These are phyloP conservation scores for Fusarium sacchari DNA, from an alignment of 2,329 filamentous ascomycete genomes.

Conservation along the genomic window DNA sequence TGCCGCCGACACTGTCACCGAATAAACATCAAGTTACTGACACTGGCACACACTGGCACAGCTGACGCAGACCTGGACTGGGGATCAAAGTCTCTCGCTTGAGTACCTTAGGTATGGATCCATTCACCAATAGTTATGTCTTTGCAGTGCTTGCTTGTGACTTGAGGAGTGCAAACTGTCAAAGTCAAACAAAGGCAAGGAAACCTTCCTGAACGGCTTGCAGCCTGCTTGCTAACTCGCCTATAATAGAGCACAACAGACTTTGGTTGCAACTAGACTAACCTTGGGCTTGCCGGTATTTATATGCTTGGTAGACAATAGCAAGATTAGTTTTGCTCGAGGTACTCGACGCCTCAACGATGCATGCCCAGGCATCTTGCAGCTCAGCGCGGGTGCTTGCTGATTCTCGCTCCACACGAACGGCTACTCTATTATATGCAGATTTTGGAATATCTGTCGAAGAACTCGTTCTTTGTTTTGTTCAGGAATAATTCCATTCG, in stretches of 20 bases:
- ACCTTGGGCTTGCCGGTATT: background rate
- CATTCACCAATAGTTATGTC: background rate
- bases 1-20: background rate
- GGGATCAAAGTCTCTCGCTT: background rate
- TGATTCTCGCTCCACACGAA: slow-evolving; percentile 34
- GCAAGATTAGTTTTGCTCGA: background rate
- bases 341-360: background rate
- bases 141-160: slow-evolving; percentile 6
- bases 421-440: slow-evolving; percentile 9
- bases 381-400: slow-evolving; percentile 28
- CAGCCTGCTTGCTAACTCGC: background rate
- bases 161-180: background rate
- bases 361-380: slow-evolving; percentile 1
- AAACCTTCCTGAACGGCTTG: background rate
- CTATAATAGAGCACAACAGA: background rate
- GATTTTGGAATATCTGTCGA: slow-evolving; percentile 2
- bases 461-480: background rate
- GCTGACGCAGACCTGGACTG: background rate
- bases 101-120: no score
- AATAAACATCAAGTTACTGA: background rate
- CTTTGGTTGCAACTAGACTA: background rate
- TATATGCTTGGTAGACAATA: background rate
- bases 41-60: slow-evolving; percentile 8
- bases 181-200: background rate
- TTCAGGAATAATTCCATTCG: background rate